Base-by-base conservation (phyloP, 805 yeast species). In the Wickerhamomyces chambardii region DNA sequence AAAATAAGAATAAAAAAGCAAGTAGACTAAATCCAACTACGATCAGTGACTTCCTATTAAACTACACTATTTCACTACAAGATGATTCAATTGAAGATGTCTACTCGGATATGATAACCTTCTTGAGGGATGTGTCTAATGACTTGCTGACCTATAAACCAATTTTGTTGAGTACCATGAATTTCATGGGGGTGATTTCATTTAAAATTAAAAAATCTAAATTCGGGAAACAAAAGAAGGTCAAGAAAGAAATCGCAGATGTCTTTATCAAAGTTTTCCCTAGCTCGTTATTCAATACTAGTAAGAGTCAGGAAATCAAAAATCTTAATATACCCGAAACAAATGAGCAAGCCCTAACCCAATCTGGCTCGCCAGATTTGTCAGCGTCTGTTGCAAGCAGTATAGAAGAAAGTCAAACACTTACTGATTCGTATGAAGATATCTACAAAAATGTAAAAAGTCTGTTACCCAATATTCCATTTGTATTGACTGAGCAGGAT, bases 81-180 rank as follows among this genome's bases (percentile, higher is more conserved):
- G 70, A 69, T 41, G 95, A 86, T 46, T 75, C 84, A 0, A 62
- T 86, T 33, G 87, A 82, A 39, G 97, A 90, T 38, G 69, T 87
- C 15, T 90, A 87, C 78, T 54, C 55, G 9, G 71, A 68, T 17
- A 60, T 79, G 25, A 59, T 73, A 18, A 52, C 54, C 2, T 87
- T 84, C 43, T 61, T 84, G 44, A 78, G 68, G 42, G 86, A 78
- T 5, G 70, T 76, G 0, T 44, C 66, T 22, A 54, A 69, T 3
- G 72, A 74, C 43, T 55, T 68, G 15, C 46, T 61, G 6, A 46
- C 59, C 5, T 84, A 73, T 51, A 68, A 66, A 36, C 53, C 53
- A 3, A 50, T 81, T 1, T 56, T 77, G 29, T 69, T 84, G 3
- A 66, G 66, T 27, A 44, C 80, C 5, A 56, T 89, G 30, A 66